Base-by-base conservation (phyloP, 305 asterid species). In the Solanum hybrid region DNA sequence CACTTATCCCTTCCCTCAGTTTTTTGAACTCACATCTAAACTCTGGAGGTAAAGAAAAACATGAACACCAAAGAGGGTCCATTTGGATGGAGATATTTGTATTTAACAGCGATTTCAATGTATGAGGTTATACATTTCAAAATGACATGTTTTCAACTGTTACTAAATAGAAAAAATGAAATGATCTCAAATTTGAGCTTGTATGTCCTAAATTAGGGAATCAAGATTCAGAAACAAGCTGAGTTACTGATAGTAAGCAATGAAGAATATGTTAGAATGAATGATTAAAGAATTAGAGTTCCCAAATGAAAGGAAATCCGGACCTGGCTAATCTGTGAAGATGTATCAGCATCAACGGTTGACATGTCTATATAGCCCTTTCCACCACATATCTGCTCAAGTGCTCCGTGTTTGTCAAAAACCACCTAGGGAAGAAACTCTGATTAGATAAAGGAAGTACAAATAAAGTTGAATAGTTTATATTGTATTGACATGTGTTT, bases 341-440 rank as follows among this genome's bases (percentile, higher is more conserved):
- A 96, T 75, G 99, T 95, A 93, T 97, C 98, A 38, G 98, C 97
- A 94, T 96, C 99, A 89, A 97, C 99, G 20, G 99, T 97, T 91
- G 99, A 97, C 99, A 97, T 97, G 93, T 97, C 98, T 90, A 97
- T 95, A 91, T 97, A 97, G 76, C 98, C 95, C 95, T 97, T 97
- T 79, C 96, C 99, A 26, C 92, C 90, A 88, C 95, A 90, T 68
- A 97, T 95, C 92, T 94, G 94, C 93, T 93, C 99, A 91, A 97
- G 95, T 79, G 95, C 98, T 84, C 99, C 99, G 92, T 89, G 94
- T 94, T 97, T 91, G 88, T 93, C 97, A 24, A 94, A 96, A 91
- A 95, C 99, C 90, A 97, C 99, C 98, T 97, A 90, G 57, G 75
- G 57, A 29, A 84, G 27, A 41, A 45, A 51, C 17, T 45, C 76